Evolutionary conservation across 2,329 filamentous ascomycete genomes (phyloP), one percentile per base, ranked within the genome.

Genomic region (Hortaea werneckii): DNA sequence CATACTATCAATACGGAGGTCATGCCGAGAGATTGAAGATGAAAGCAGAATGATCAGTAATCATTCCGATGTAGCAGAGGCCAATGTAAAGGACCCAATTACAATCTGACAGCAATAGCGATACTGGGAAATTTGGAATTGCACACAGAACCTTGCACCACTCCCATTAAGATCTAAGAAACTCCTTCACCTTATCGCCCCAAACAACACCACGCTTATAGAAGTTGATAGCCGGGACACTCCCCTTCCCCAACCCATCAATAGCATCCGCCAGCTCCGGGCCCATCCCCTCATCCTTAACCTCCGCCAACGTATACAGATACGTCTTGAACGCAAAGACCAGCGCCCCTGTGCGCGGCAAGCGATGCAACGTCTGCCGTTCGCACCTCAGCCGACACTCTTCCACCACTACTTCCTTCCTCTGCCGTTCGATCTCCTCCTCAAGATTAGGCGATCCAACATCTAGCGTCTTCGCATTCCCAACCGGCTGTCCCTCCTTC

Each of bases 301-400:
- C 63, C 42, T 77, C 67, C 35, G 54, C 53, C 6, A 83, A 58
- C 1, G 70, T 69, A 59, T 82, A 81, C 47, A 71, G 64, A 59
- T 80, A 82, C 11, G 79, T 82, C 61, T 81, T 79, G 59, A 82
- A 77, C 0, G 67, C 70, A 62, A 83, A 83, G 0, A 81, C 69
- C 12, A 82, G 42, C 6, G 76, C 77, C 43, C 67, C 66, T 0
- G 69, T 74, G 41, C 62, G 51, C 3, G 77, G 77, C 27, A 83
- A 58, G 1, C 79, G 69, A 63, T 81, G 77, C 29, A 83, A 59
- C 1, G 76, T 79, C 65, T 83, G 79, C 29, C 77, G 65, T 60
- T 83, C 79, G 51, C 70, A 76, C 4, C 79, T 66, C 20, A 83
- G 44, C 27, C 65, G 54, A 30, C 64, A 67, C 49, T 72, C 65